phyloP scores from a whole-genome alignment of 208 protist species.

The Trypanosoma mega region DNA sequence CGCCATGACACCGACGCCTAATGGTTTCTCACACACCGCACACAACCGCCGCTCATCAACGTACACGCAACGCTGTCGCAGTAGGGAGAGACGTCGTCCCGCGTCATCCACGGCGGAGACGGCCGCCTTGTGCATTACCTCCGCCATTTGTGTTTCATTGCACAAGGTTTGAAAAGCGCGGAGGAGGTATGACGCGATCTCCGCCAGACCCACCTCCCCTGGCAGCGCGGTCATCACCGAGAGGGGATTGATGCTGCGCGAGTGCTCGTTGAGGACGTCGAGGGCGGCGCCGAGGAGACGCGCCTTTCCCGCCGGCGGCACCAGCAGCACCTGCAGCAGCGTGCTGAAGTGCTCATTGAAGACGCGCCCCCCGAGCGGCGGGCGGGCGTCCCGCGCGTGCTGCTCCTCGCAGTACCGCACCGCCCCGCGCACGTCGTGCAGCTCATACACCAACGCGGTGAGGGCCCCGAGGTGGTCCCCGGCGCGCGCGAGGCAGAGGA shows the following conservation, averaged over 20 bases:
- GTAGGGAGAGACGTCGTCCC: slow-evolving; percentile 14
- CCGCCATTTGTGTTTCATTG: slow-evolving; percentile 26
- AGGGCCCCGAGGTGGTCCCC: slow-evolving; percentile 52
- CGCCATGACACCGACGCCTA: slow-evolving; percentile 32
- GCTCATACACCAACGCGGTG: slow-evolving; percentile 38
- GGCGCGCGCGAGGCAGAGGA: slow-evolving; percentile 28
- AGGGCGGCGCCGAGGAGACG: slow-evolving; percentile 33
- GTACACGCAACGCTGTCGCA: slow-evolving; percentile 46
- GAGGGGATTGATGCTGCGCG: slow-evolving; percentile 31
- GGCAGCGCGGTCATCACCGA: slow-evolving; percentile 37
- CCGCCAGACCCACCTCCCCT: slow-evolving; percentile 30
- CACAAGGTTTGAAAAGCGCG: slow-evolving; percentile 40
- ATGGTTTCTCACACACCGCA: slow-evolving; percentile 35
- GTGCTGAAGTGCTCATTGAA: slow-evolving; percentile 48
- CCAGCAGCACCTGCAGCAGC: slow-evolving; percentile 49
- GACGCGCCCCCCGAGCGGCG: background rate
- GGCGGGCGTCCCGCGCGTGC: slow-evolving; percentile 12
- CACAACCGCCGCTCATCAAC: slow-evolving; percentile 38
- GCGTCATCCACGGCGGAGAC: slow-evolving; percentile 28
- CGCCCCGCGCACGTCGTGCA: slow-evolving; percentile 38
- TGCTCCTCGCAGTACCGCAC: slow-evolving; percentile 45
- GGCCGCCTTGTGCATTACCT: slow-evolving; percentile 12
- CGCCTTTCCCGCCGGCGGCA: slow-evolving; percentile 29
- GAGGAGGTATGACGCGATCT: slow-evolving; percentile 41
- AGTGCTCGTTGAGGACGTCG: slow-evolving; percentile 36